Evolutionary conservation across 139 green algal genomes (phyloP), one percentile per base, ranked within the genome.

Genomic region (Chlorella sorokiniana): DNA sequence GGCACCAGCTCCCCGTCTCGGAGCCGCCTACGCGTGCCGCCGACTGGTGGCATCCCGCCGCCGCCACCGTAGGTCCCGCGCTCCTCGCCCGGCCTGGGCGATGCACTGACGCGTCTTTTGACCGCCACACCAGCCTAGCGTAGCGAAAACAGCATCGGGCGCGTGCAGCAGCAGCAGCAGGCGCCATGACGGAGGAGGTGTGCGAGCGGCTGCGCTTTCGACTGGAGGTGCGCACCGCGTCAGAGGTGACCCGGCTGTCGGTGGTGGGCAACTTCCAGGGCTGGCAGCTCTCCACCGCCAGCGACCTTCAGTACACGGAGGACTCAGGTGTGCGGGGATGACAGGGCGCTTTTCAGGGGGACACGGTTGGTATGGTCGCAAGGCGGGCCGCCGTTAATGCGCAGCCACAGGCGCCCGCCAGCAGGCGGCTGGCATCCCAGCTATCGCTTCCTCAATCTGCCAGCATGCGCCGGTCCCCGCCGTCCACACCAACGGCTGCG

Each of bases 191-290:
- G 16, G 20, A 37, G 44, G 44, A 29, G n/a, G 45, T 20, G 44
- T 0, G 10, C 23, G 54, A 79, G 11, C 35, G 10, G 37, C 14
- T 56, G 38, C 29, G 23, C 8, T 79, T 79, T 40, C 29, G 38
- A 10, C 73, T 79, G 20, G 23, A 69, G 29, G 59, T 52, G 0
- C 4, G 38, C 22, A 69, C 73, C 0, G 73, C 73, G 1, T 52
- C 31, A 0, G 73, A 79, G 40, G 73, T 79, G 23, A 79, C 73
- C 0, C 73, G 73, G 2, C 37, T 79, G 37, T 35, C 54, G 31
- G 73, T 79, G 18, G 38, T 25, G 25, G 73, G 73, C 73, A 79
- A 79, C 37, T 79, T 35, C 20, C 73, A 79, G 73, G 40, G 54
- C 20, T 79, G 73, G 73, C n/a, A 51, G 2, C 52, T 79, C 29